Percentiles rank a stretch among this genome's conserved stretches.
phyloP scores from a whole-genome alignment of 768 basidiomycete genomes.

The Calocybe cyanea region DNA sequence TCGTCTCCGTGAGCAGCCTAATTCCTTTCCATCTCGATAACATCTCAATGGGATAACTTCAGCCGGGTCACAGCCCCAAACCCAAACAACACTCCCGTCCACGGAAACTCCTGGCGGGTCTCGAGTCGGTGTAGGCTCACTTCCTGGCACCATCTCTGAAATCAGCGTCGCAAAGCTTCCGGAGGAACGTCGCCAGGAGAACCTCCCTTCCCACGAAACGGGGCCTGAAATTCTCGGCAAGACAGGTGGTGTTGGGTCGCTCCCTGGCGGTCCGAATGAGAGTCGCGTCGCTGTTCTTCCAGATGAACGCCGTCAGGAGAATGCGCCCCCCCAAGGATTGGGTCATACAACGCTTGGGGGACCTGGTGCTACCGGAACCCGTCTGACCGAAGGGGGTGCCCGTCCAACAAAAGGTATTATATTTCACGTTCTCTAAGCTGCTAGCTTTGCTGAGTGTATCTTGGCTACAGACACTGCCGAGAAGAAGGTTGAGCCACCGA shows the following conservation, averaged over 20 bases:
- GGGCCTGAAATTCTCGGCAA: conserved; percentile 11
- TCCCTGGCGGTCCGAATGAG: conserved; percentile 16
- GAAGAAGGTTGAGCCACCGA: too few species aligned
- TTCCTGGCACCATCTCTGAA: conserved; percentile 45
- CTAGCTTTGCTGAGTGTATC: too few species aligned
- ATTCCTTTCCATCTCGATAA: too few species aligned
- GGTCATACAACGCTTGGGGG: not conserved
- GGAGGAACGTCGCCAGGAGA: conserved; percentile 32
- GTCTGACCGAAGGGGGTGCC: too few species aligned
- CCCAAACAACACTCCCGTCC: not conserved
- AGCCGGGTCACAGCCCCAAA: not conserved
- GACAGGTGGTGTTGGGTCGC: conserved; percentile 11
- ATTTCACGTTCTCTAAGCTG: too few species aligned
- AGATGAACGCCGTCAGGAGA: conserved; percentile 12
- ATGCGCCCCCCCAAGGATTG: conserved; percentile 5
- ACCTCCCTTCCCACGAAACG: conserved; percentile 11
- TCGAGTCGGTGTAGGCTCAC: conserved; percentile 41
- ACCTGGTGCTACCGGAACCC: too few species aligned
- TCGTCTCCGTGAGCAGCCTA: too few species aligned
- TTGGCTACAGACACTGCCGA: too few species aligned
- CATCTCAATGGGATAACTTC: too few species aligned
- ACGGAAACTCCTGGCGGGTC: conserved; percentile 16
- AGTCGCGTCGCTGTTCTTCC: conserved; percentile 11
- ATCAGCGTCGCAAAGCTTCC: conserved; percentile 45
- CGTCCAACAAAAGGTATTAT: too few species aligned